Conservation (phyloP, 192 early-diverging fungal genomes). For the Dissophora ornata region DNA sequence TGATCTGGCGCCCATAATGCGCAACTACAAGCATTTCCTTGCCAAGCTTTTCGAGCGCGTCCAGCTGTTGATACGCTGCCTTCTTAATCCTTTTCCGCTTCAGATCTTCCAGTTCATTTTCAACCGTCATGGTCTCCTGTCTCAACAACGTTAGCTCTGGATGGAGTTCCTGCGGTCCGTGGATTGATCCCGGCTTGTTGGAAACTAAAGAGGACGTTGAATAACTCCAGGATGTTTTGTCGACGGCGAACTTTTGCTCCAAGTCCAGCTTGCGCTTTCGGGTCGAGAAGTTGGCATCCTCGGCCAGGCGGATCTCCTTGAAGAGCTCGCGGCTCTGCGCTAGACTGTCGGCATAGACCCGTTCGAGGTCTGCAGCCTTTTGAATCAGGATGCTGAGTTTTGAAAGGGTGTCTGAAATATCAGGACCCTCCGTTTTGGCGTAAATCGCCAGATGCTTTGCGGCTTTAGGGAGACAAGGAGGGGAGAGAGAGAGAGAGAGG, state of each 20-base stretch:
- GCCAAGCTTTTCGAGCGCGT: slow-evolving; percentile 45
- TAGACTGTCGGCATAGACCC: slow-evolving; percentile 30
- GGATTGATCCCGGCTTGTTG: not conserved
- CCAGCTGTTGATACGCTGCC: slow-evolving; percentile 34
- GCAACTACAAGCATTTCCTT: slow-evolving; percentile 50
- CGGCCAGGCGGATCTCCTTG: slow-evolving; percentile 44
- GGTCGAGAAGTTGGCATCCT: slow-evolving; percentile 42
- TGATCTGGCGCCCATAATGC: slow-evolving; percentile 29
- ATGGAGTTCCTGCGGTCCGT: slow-evolving; percentile 30
- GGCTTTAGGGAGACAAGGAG: no score
- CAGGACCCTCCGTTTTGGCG: slow-evolving; percentile 48
- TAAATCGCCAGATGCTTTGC: slow-evolving; percentile 47
- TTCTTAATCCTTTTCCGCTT: slow-evolving; percentile 45
- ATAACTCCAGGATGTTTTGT: slow-evolving; percentile 1
- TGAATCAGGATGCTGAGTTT: slow-evolving; percentile 40
- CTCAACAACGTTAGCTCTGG: slow-evolving; percentile 45
- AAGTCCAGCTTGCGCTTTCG: slow-evolving; percentile 48
- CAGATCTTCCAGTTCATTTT: slow-evolving; percentile 46
- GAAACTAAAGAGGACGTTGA: not conserved
- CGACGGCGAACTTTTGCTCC: slow-evolving; percentile 21
- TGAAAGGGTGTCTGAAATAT: slow-evolving; percentile 39
- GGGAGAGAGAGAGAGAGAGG: not conserved
- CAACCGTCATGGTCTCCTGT: slow-evolving; percentile 39
- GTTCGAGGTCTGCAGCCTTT: slow-evolving; percentile 45
- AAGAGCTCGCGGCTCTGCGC: slow-evolving; percentile 37